Evolutionary conservation across 371 early-diverging fungal species (phyloP).

Genomic region (Cokeromyces recurvatus): DNA sequence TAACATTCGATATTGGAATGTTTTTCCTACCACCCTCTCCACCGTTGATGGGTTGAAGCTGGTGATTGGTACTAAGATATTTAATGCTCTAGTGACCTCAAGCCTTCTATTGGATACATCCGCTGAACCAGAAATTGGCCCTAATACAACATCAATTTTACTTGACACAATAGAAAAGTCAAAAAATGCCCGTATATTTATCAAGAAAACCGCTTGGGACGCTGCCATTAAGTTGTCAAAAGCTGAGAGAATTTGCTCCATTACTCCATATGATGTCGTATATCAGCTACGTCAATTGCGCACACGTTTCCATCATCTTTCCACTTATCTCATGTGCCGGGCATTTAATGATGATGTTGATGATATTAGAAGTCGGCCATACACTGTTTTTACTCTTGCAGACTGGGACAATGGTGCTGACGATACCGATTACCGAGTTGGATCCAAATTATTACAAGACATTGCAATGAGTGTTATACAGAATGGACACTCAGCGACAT

Average conservation of each 20-base stretch:
- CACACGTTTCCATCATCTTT: conserved; percentile 3
- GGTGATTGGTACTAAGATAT: conserved; percentile 19
- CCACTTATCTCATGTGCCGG: conserved; percentile 10
- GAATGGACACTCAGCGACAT: conserved; percentile 4
- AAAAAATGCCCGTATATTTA: conserved; percentile 4
- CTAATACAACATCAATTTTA: conserved; percentile 2
- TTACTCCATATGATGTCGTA: conserved; percentile 8
- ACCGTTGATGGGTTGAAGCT: conserved; percentile 13
- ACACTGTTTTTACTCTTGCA: conserved; percentile 16
- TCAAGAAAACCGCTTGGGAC: conserved; percentile 12
- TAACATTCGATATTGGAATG: conserved; percentile 16
- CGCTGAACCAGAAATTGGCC: conserved; percentile 8
- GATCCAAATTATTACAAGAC: conserved; percentile 7
- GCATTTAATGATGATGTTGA: conserved; percentile 6
- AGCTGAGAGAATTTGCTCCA: conserved; percentile 7
- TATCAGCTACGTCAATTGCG: conserved; percentile 10
- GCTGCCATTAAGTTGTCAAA: conserved; percentile 8
- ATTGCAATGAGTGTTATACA: conserved; percentile 9
- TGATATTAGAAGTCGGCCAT: conserved; percentile 9
- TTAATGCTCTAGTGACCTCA: conserved; percentile 19
- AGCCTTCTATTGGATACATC: conserved; percentile 9
- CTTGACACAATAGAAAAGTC: conserved; percentile 8
- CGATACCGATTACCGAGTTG: conserved; percentile 11
- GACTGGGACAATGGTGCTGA: conserved; percentile 10
- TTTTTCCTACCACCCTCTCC: conserved; percentile 18